Evolutionary conservation across 371 early-diverging fungal species (phyloP), one percentile per base, ranked within the genome.

Genomic region (Scutellospora calospora): DNA sequence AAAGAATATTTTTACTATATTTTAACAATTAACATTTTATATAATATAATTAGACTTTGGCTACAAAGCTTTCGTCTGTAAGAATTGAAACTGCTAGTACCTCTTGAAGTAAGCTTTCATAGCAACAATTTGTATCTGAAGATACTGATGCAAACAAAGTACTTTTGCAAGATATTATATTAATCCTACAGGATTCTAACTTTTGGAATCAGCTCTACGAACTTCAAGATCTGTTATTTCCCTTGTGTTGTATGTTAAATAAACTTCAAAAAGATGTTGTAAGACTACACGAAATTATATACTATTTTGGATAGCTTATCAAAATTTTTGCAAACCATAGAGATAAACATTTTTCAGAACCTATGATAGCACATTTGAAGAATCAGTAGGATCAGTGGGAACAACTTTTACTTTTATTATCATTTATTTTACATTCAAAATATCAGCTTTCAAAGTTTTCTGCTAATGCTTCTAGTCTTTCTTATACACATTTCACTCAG

Each of bases 161-260:
- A n/a, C n/a, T n/a, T n/a, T n/a, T n/a, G n/a, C n/a, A n/a, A n/a
- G n/a, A n/a, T n/a, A n/a, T n/a, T n/a, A n/a, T n/a, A n/a, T n/a
- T n/a, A n/a, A n/a, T n/a, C n/a, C n/a, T n/a, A n/a, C n/a, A n/a
- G n/a, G n/a, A n/a, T 59, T 59, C 9, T 27, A 9, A n/a, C 5
- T 55, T 55, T 55, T 55, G 55, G 35, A 69, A 6, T 49, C 33
- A 49, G 14, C 14, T 41, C 16, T 27, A 18, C n/a, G 69, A 69
- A 69, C 69, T 69, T 49, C 35, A 69, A 18, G 20, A 33, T 69
- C 52, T 33, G n/a, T 27, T 72, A 3, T 33, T 72, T 25, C 73
- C 73, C 12, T 5, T 41, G 16, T 72, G 73, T 54, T 3, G 52
- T 22, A 31, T 52, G 20, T 45, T 72, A 20, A 72, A 72, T 25